A percentile compares a stretch with the other conserved stretches of the same genome.
Evolutionary conservation across 2,329 filamentous ascomycete genomes (phyloP).

Genomic region (Dendryphion nanum): DNA sequence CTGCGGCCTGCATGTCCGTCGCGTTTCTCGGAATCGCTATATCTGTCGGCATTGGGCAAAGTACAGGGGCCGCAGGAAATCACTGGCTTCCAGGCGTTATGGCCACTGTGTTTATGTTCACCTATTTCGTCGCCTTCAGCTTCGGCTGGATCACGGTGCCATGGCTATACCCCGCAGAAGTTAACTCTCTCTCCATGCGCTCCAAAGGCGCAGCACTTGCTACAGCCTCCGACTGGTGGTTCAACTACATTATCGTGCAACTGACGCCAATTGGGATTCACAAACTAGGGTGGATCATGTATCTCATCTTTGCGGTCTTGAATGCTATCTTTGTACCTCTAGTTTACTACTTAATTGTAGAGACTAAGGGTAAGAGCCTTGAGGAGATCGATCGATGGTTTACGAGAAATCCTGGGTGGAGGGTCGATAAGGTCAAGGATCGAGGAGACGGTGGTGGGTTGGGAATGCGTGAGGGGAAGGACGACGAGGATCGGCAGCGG

Average conservation of each 20-base stretch:
- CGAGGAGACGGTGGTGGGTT: background rate
- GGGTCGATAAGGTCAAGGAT: background rate
- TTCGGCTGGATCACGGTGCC: conserved; percentile 5
- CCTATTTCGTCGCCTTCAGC: conserved; percentile 5
- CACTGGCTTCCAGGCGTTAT: conserved; percentile 8
- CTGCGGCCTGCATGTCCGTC: conserved; percentile 6
- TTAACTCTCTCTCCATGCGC: conserved; percentile 9
- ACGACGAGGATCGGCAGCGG: background rate
- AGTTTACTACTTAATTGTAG: conserved; percentile 50
- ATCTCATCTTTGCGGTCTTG: conserved; percentile 15
- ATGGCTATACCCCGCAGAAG: conserved; percentile 12
- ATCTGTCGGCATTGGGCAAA: conserved; percentile 13
- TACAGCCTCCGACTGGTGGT: conserved; percentile 8
- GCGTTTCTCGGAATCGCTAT: conserved; percentile 15
- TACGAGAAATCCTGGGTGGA: background rate
- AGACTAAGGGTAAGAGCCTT: conserved; percentile 45
- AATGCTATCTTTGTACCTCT: conserved; percentile 40
- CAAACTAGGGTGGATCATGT: conserved; percentile 24
- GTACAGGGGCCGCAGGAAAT: background rate
- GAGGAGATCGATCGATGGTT: conserved; percentile 41
- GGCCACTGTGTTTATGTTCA: conserved; percentile 10
- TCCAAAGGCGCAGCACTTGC: conserved; percentile 9
- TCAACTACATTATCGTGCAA: conserved; percentile 8
- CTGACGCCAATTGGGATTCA: conserved; percentile 20
- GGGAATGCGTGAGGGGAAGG: background rate